Evolutionary conservation across 495 filamentous ascomycete genomes (phyloP), one percentile per base, ranked within the genome.

Genomic region (Margaritispora aquatica): DNA sequence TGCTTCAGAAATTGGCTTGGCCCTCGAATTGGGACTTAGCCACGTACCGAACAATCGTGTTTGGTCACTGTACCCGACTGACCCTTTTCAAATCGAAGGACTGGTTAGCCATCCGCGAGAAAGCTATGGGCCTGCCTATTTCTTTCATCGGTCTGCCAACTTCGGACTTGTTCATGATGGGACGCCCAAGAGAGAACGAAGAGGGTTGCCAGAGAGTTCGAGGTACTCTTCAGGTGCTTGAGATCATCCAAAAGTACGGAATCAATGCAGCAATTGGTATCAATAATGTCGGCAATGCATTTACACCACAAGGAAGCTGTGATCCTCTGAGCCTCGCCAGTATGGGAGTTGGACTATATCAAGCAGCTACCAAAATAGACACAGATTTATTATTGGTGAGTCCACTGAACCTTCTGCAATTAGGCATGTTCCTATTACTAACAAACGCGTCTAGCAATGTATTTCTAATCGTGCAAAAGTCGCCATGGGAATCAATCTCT

Each of bases 281-380:
- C n/a, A 89, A 90, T 62, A 92, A 91, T 60, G 81, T 90, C 19
- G 87, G 87, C 1, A 90, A 91, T 69, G 84, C 87, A 0, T 90
- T 91, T 62, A 89, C 88, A 10, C 88, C 87, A 0, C 83, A 85
- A 61, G 88, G 87, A 0, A 81, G 73, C n/a, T 81, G 77, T n/a
- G 88, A 90, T 70, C 87, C 88, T 1, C 61, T 91, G 54, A 73
- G 73, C 19, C 64, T 89, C 50, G 85, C 85, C 38, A 84, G 80
- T 48, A 66, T 85, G 48, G 79, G 82, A 5, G 85, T 90, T 3
- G 86, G 83, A 0, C 57, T 89, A 2, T 91, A 90, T 63, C 85
- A 88, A 52, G 81, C 83, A 1, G 88, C 85, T 0, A 85, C 80
- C 3, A 73, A 76, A 65, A 61, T 65, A 15, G 84, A 86, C 69